Base-by-base conservation (phyloP, 2,329 filamentous ascomycete genomes). In the Macrophomina phaseolina region DNA sequence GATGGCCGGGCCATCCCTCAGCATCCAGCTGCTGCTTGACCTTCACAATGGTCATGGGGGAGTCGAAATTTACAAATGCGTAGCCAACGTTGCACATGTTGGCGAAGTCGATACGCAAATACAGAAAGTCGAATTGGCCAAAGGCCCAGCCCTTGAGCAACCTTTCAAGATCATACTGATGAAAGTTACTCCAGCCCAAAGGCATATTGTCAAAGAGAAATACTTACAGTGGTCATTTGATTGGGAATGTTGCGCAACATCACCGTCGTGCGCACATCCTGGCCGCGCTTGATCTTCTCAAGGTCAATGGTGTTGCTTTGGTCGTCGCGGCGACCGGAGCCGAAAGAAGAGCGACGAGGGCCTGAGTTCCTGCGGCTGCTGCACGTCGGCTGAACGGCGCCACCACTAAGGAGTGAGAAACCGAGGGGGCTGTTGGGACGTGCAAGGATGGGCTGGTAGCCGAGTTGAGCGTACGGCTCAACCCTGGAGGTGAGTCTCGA, bases 201-300 rank as follows among this genome's bases (percentile, higher is more conserved):
- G 65, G 23, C 7, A 6, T 11, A 5, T 36, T 52, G 40, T 53
- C 56, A 38, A 36, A 6, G 34, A 8, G 23, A 12, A n/a, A 45
- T 64, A 73, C 78, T 69, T 77, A 82, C 81, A 74, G 69, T 82
- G 88, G 72, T 93, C 88, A 97, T 89, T 73, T 94, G 93, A 80
- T 97, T 97, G 1, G 94, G 94, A 53, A 97, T 94, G 76, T 98
- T 97, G 46, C 94, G 90, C 38, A 97, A 80, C 94, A 98, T 97
- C 70, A 98, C 92, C 0, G 82, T 84, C 1, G 82, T 84, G 67
- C 83, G 82, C n/a, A 83, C 79, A 69, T 84, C 82, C 5, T 70
- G 68, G n/a, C 82, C 82, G n/a, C 75, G 71, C 16, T 73, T 63
- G 65, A 84, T 81, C 45, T 74, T 74, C 30, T 74, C 68, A 2